These are phyloP conservation scores for Cordyceps farinosa DNA, from an alignment of 2,329 filamentous ascomycete genomes.

Conservation along the genomic window DNA sequence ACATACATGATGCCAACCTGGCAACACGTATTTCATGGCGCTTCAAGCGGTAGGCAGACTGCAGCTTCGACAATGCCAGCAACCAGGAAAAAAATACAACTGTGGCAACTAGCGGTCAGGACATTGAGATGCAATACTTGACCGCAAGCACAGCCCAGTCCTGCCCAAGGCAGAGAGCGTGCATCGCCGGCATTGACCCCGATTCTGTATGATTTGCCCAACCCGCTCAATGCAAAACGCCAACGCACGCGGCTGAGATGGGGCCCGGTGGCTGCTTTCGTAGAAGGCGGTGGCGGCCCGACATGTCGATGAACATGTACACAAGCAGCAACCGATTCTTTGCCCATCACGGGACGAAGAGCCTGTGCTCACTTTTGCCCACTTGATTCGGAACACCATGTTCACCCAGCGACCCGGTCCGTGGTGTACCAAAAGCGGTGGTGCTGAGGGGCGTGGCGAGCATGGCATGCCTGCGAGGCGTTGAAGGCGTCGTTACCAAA, in stretches of 20 bases:
- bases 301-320: slow-evolving; percentile 11
- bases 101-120: slow-evolving; percentile 14
- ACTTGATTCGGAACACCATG: slow-evolving; percentile 11
- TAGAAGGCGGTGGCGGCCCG: slow-evolving; percentile 13
- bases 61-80: not conserved
- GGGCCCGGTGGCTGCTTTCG: slow-evolving; percentile 14
- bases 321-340: not conserved
- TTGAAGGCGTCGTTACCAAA: not conserved
- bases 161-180: slow-evolving; percentile 12
- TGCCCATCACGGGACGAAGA: slow-evolving; percentile 1
- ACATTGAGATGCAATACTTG: slow-evolving; percentile 3
- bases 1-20: slow-evolving; percentile 2
- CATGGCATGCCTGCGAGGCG: slow-evolving; percentile 11
- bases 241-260: slow-evolving; percentile 16
- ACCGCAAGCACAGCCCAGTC: slow-evolving; percentile 10
- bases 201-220: slow-evolving; percentile 5
- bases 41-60: slow-evolving; percentile 13
- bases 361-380: not conserved
- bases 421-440: slow-evolving; percentile 3
- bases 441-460: slow-evolving; percentile 6
- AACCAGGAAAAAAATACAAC: not conserved
- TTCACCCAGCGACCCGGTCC: slow-evolving; percentile 14
- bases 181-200: not conserved
- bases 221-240: not conserved
- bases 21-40: slow-evolving; percentile 8